Evolutionary conservation across 345 rosid genomes (phyloP).

Genomic region (Citrus sp.): DNA sequence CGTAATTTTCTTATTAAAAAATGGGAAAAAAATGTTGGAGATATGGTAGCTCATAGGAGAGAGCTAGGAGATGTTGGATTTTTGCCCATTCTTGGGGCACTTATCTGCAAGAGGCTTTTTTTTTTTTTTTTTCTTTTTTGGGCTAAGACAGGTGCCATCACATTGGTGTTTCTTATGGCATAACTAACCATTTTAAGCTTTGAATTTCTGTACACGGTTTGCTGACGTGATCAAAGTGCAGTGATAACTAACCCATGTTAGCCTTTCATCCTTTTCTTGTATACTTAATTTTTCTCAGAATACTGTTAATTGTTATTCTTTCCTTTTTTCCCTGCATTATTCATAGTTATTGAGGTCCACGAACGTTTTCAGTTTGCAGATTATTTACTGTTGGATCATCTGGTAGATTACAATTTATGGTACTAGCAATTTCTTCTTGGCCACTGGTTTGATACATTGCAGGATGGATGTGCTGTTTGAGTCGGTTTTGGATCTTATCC

Average conservation of each 20-base stretch:
- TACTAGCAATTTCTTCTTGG: slow-evolving; percentile 1
- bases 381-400: background rate
- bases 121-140: too few relatives aligned
- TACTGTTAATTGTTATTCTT: background rate
- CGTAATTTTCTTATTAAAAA: too few relatives aligned
- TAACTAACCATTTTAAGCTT: background rate
- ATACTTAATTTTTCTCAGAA: background rate
- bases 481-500: background rate
- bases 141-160: background rate
- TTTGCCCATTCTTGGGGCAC: background rate
- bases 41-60: background rate
- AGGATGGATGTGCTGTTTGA: background rate
- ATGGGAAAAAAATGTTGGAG: background rate
- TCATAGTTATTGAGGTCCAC: background rate
- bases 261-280: background rate
- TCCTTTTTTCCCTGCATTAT: background rate
- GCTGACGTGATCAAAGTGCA: background rate
- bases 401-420: background rate
- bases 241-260: background rate
- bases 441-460: background rate
- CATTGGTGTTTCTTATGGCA: background rate
- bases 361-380: background rate
- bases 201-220: background rate
- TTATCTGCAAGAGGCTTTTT: background rate
- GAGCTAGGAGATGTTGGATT: background rate